These are phyloP conservation scores for Trichoderma parareesei DNA, from an alignment of 495 filamentous ascomycete species.

Conservation along the genomic window DNA sequence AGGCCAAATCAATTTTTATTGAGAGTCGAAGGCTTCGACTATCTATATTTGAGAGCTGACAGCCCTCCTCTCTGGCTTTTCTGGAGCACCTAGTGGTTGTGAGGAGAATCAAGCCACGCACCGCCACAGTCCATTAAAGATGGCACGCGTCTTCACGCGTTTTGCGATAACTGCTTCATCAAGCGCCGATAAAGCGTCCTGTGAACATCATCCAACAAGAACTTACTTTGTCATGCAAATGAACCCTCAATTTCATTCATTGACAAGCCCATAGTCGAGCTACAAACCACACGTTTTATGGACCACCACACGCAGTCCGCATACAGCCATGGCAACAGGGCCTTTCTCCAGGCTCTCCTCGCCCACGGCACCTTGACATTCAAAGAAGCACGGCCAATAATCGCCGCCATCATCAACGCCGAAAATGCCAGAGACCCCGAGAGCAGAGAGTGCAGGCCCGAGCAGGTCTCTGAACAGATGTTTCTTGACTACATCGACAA, in stretches of 20 bases:
- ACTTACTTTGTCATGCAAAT: background rate
- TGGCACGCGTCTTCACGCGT: slow-evolving; percentile 4
- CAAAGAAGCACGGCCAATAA: slow-evolving; percentile 58
- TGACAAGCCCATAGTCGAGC: background rate
- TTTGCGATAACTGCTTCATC: background rate
- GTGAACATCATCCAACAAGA: background rate
- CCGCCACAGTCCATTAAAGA: background rate
- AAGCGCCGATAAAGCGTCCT: background rate
- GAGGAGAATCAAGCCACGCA: background rate
- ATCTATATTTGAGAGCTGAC: background rate
- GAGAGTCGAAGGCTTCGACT: background rate
- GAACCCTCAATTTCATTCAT: background rate
- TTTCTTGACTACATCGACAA: slow-evolving; percentile 59
- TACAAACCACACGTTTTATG: background rate
- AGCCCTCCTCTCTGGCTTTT: background rate
- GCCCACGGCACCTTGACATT: slow-evolving; percentile 68
- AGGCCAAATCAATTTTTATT: background rate
- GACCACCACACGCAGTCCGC: background rate
- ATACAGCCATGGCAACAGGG: slow-evolving; percentile 63
- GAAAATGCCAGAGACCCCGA: slow-evolving; percentile 2
- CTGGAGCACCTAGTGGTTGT: background rate
- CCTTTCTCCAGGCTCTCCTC: slow-evolving; percentile 90
- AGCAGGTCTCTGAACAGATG: slow-evolving; percentile 59
- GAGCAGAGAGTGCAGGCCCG: slow-evolving; percentile 19
- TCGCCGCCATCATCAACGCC: slow-evolving; percentile 60